A percentile compares a stretch with the other conserved stretches of the same genome.
Conservation (phyloP, 2,329 filamentous ascomycete genomes). For the Aspergillus chevalieri region DNA sequence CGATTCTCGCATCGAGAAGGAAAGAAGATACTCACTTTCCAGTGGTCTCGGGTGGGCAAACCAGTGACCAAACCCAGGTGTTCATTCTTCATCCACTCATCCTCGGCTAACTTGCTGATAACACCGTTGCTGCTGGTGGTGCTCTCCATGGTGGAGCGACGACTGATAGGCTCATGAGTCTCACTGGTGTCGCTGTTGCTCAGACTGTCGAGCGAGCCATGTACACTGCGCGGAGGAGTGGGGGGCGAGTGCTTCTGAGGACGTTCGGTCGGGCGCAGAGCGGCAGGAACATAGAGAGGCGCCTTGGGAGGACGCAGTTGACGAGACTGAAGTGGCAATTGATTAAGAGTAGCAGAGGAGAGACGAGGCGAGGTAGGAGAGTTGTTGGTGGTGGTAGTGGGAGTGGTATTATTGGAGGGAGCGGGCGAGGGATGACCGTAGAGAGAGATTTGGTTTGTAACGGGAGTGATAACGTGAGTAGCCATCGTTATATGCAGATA, state of each 20-base stretch:
- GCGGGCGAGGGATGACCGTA: slow-evolving; percentile 40
- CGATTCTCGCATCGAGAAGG: slow-evolving; percentile 1
- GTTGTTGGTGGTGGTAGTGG: slow-evolving; percentile 48
- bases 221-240: slow-evolving; percentile 49
- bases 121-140: slow-evolving; percentile 25
- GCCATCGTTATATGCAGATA: slow-evolving; percentile 16
- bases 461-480: slow-evolving; percentile 27
- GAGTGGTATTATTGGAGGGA: slow-evolving; percentile 45
- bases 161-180: slow-evolving; percentile 27
- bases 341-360: slow-evolving; percentile 29
- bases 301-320: slow-evolving; percentile 56
- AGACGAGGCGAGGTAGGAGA: slow-evolving; percentile 49
- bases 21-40: slow-evolving; percentile 50
- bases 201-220: slow-evolving; percentile 49
- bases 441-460: slow-evolving; percentile 27
- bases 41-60: slow-evolving; percentile 57
- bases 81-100: slow-evolving; percentile 48
- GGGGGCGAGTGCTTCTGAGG: slow-evolving; percentile 40
- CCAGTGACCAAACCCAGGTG: slow-evolving; percentile 53
- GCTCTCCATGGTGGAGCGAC: slow-evolving; percentile 37
- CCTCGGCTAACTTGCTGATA: slow-evolving; percentile 45
- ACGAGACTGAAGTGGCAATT: slow-evolving; percentile 42
- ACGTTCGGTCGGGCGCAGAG: slow-evolving; percentile 55
- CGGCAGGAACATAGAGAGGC: slow-evolving; percentile 59
- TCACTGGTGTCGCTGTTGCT: slow-evolving; percentile 24